Base-by-base conservation (phyloP, 805 yeast genomes). In the Blastobotrys muscicola region DNA sequence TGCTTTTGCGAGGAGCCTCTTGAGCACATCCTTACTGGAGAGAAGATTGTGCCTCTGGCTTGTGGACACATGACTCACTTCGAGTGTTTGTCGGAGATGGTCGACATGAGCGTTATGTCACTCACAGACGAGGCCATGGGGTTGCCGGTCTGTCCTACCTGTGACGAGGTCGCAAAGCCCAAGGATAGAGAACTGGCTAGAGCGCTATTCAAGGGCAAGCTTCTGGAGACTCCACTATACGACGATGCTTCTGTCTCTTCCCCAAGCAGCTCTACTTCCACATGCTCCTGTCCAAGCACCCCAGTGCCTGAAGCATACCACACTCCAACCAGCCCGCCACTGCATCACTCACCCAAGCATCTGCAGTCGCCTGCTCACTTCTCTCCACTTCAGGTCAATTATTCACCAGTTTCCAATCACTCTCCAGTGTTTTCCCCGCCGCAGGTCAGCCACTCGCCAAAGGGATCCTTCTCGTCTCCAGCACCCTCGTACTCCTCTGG, bases 1-100 rank as follows among this genome's bases (percentile, higher is more conserved):
- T 48, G 52, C 38, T 48, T 51, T 29, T 51, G 55, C 36, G 55
- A 50, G 33, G 55, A 51, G 30, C 45, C 52, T 1, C 43, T 48
- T 3, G 51, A 48, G 11, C 31, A 43, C 23, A 35, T 39, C 12
- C 42, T 51, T 2, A 43, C 38, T 2, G 50, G 47, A 11, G 55
- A 51, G 33, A 40, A 42, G 37, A 30, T 49, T 3, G 44, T 48
- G 15, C 30, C 44, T 31, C 42, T 51, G 32, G 36, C 31, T 12
- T 51, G 55, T 38, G 23, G 39, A 8, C 52, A 51, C 30, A 44
- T 50, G 16, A 31, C 49, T 20, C 55, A 51, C 38, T 51, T 33
- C 40, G 41, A 50, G 26, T 51, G 55, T 36, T 39, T 51, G 15
- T 16, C 23, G 4, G 37, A 45, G 20, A 29, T 48, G 36, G 36